phyloP scores from a whole-genome alignment of 805 yeast species.

The Barnettozyma wickerhamii region DNA sequence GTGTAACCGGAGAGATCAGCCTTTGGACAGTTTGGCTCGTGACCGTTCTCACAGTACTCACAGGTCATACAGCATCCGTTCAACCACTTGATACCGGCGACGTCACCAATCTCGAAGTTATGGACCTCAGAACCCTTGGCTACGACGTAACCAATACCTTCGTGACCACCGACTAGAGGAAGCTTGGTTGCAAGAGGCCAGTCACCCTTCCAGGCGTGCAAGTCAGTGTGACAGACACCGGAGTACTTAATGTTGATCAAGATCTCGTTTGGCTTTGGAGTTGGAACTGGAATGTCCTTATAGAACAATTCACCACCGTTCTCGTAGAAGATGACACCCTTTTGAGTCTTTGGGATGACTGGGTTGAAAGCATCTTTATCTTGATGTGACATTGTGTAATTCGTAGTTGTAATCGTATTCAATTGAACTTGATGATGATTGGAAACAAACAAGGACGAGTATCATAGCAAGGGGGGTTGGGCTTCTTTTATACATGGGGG shows the following conservation, averaged over 20 bases:
- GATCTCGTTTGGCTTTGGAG: constrained; percentile 51
- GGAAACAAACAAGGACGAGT: no score
- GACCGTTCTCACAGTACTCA: constrained; percentile 55
- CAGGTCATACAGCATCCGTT: constrained; percentile 63
- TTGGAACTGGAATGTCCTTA: constrained; percentile 51
- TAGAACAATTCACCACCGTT: constrained; percentile 44
- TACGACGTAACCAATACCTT: constrained; percentile 70
- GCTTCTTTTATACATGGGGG: no score
- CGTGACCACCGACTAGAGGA: constrained; percentile 70
- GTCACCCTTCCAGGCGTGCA: constrained; percentile 56
- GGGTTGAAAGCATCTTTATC: no score
- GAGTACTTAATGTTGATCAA: constrained; percentile 56
- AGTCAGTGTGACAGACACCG: constrained; percentile 65
- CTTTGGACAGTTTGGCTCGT: constrained; percentile 62
- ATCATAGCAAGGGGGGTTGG: background rate
- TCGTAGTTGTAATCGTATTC: background rate
- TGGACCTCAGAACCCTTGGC: constrained; percentile 56
- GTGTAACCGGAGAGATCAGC: constrained; percentile 75
- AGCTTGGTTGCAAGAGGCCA: constrained; percentile 56
- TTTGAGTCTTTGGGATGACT: constrained; percentile 45
- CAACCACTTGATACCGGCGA: constrained; percentile 66
- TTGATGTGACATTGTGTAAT: constrained; percentile 7
- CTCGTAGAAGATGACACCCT: constrained; percentile 47
- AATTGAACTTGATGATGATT: no score
- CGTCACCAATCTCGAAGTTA: constrained; percentile 60